Percentiles rank a stretch among this genome's conserved stretches.
Evolutionary conservation across 2,329 filamentous ascomycete species (phyloP).

Genomic region (Neofusicoccum cordaticola): DNA sequence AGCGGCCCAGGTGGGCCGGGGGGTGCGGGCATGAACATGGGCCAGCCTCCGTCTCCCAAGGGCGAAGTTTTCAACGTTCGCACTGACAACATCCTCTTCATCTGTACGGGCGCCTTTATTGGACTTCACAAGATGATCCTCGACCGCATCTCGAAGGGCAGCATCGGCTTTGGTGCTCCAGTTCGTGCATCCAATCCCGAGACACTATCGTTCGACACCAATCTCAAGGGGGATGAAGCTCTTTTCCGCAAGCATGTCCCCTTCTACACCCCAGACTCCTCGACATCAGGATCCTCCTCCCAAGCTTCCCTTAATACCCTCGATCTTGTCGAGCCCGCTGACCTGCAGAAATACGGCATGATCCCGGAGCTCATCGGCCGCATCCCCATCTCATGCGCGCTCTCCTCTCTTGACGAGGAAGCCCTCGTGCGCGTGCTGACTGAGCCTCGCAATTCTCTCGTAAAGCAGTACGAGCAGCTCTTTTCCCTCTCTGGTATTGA

Average conservation of each 20-base stretch:
- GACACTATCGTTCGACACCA: conserved; percentile 56
- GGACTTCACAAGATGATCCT: conserved; percentile 85
- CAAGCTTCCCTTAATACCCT: conserved; percentile 53
- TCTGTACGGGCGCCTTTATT: conserved; percentile 93
- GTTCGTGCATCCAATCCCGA: conserved; percentile 58
- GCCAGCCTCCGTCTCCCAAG: conserved; percentile 41
- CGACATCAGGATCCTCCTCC: conserved; percentile 23
- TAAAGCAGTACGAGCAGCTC: conserved; percentile 84
- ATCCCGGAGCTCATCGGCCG: conserved; percentile 96
- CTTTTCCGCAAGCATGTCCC: conserved; percentile 59
- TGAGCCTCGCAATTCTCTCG: conserved; percentile 83
- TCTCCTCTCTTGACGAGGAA: conserved; percentile 68
- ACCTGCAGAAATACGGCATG: conserved; percentile 82
- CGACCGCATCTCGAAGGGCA: conserved; percentile 78
- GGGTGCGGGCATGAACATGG: conserved; percentile 24
- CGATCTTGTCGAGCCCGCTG: conserved; percentile 70
- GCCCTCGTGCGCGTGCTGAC: conserved; percentile 83
- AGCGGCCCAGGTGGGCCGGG: conserved; percentile 21
- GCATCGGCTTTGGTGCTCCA: conserved; percentile 87
- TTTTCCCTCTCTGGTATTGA: conserved; percentile 77
- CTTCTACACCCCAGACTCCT: conserved; percentile 46
- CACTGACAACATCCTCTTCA: conserved; percentile 95
- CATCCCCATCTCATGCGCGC: conserved; percentile 82
- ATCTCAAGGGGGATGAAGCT: conserved; percentile 56
- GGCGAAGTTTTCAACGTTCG: conserved; percentile 70